These are phyloP conservation scores for Nymphaea thermarum DNA, from an alignment of 164 flowering plant species.

Conservation along the genomic window DNA sequence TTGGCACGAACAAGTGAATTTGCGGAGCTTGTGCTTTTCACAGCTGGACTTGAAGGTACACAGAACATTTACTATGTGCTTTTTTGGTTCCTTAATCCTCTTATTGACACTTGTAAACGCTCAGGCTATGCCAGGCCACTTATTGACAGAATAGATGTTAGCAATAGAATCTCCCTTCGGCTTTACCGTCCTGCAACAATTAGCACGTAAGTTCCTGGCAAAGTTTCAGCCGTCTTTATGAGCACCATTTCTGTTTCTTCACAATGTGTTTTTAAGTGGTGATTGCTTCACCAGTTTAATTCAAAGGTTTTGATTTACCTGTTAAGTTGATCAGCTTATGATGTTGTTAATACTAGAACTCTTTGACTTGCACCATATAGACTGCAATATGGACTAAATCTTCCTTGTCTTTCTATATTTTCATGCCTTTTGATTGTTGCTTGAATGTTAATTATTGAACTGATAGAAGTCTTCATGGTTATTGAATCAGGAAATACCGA, in stretches of 20 bases:
- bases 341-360: too few species aligned
- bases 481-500: conserved; percentile 50
- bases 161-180: conserved; percentile 46
- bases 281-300: too few species aligned
- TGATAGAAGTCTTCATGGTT: conserved; percentile 3
- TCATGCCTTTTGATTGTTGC: too few species aligned
- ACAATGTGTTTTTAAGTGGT: too few species aligned
- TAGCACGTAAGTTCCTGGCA: conserved; percentile 56
- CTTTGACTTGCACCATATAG: too few species aligned
- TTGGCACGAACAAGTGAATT: conserved; percentile 57
- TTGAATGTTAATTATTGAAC: not conserved
- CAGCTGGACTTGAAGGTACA: conserved; percentile 99
- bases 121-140: conserved; percentile 93
- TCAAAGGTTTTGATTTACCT: too few species aligned
- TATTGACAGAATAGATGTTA: conserved; percentile 72
- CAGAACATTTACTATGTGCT: not conserved
- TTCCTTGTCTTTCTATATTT: too few species aligned
- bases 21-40: conserved; percentile 85
- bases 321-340: too few species aligned
- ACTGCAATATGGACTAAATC: too few species aligned
- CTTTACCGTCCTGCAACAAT: conserved; percentile 82
- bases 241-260: too few species aligned
- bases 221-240: not conserved
- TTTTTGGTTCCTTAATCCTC: not conserved
- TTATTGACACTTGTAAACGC: conserved; percentile 1